Conservation (phyloP, 1,284 basidiomycete species). For the Ceratobasidium sp. region DNA sequence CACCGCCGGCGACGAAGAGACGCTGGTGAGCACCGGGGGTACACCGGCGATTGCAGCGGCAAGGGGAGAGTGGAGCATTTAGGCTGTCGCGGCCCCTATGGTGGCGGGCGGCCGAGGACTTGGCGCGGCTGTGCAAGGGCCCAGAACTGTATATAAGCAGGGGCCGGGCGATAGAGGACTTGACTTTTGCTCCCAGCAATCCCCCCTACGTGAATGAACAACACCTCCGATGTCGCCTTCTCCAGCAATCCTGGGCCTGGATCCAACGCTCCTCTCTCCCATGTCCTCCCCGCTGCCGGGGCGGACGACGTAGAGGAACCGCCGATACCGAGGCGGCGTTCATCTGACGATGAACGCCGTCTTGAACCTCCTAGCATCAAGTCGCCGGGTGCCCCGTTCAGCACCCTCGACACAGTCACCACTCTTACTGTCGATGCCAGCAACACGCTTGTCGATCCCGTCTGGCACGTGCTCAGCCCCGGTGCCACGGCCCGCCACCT, state of each 20-base stretch:
- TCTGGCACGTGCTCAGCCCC: constrained; percentile 21
- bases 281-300: constrained; percentile 26
- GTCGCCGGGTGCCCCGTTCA: not conserved
- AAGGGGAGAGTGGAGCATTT: not conserved
- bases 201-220: constrained; percentile 35
- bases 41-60: not conserved
- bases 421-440: constrained; percentile 12
- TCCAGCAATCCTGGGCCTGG: constrained; percentile 19
- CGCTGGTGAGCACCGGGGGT: constrained; percentile 3
- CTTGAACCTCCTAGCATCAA: not conserved
- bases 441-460: constrained; percentile 1
- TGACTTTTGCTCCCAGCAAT: not conserved
- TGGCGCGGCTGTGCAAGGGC: constrained; percentile 30
- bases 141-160: not conserved
- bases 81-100: not conserved
- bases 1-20: not conserved
- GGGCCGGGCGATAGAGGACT: not conserved
- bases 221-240: constrained; percentile 19
- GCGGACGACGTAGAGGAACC: constrained; percentile 27
- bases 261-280: constrained; percentile 13
- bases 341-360: constrained; percentile 9
- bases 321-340: constrained; percentile 37
- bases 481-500: constrained; percentile 31
- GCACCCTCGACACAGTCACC: constrained; percentile 23
- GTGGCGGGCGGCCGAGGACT: constrained; percentile 15